Evolutionary conservation across 441 rosid genomes (phyloP).

Genomic region (Gossypium gossypioides): DNA sequence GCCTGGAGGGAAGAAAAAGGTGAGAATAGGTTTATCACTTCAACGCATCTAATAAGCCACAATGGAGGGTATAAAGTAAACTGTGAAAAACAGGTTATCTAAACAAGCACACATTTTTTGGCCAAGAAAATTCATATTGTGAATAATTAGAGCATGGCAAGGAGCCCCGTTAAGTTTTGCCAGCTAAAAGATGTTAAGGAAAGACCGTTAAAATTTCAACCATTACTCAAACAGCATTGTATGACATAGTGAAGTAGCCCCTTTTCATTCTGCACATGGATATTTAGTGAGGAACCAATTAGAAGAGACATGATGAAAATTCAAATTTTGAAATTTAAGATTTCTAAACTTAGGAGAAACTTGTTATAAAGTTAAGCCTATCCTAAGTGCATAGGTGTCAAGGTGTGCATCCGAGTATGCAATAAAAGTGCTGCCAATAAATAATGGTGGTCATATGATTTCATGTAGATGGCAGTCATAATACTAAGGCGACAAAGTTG

Average conservation of each 20-base stretch:
- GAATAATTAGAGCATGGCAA: neutral
- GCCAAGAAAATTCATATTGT: neutral
- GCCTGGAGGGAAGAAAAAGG: neutral
- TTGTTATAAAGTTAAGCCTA: neutral
- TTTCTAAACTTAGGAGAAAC: neutral
- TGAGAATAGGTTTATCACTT: neutral
- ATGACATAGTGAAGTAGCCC: neutral
- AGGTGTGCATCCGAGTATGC: neutral
- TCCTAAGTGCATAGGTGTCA: neutral
- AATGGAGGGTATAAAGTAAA: neutral
- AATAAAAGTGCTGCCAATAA: neutral
- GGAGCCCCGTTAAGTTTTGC: neutral
- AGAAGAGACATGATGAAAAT: neutral
- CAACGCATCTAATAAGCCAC: neutral
- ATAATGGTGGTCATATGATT: neutral
- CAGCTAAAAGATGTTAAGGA: neutral
- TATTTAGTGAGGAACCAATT: neutral
- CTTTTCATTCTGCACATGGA: neutral
- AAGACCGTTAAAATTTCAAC: neutral
- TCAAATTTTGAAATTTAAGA: neutral
- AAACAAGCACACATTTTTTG: slow-evolving; percentile 3
- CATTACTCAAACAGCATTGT: neutral
- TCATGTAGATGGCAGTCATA: neutral
- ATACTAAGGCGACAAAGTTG: neutral
- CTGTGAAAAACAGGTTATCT: neutral